Conservation (phyloP, 495 filamentous ascomycete genomes). For the Pyrenula massariospora region DNA sequence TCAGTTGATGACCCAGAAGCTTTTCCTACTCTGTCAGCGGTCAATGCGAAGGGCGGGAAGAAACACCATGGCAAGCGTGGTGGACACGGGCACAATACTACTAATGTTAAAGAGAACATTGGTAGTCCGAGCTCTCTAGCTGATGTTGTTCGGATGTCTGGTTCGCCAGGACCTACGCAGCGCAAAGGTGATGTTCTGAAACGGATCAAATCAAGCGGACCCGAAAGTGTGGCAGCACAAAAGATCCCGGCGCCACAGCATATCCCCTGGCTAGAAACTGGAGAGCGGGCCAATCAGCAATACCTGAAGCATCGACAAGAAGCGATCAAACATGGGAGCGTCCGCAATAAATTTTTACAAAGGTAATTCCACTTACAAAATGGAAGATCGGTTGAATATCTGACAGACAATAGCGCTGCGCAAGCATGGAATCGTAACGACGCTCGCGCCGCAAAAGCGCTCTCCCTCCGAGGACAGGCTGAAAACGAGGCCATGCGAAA, state of each 20-base stretch:
- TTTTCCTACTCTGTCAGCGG: slow-evolving; percentile 84
- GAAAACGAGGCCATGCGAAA: slow-evolving; percentile 97
- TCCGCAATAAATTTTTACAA: slow-evolving; percentile 94
- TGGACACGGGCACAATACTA: slow-evolving; percentile 47
- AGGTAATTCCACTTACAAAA: too few species aligned
- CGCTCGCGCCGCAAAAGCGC: slow-evolving; percentile 87
- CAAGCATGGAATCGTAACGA: slow-evolving; percentile 99
- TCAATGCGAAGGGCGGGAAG: slow-evolving; percentile 65
- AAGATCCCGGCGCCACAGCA: slow-evolving; percentile 80
- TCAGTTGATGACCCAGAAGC: slow-evolving; percentile 90
- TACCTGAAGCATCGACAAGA: slow-evolving; percentile 91
- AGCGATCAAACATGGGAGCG: slow-evolving; percentile 90
- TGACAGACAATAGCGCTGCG: slow-evolving; percentile 54
- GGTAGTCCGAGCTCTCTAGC: slow-evolving; percentile 76
- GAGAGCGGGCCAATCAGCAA: slow-evolving; percentile 76
- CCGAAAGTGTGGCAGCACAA: slow-evolving; percentile 69
- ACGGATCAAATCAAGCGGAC: slow-evolving; percentile 41
- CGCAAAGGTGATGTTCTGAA: slow-evolving; percentile 34
- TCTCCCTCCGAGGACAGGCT: slow-evolving; percentile 85
- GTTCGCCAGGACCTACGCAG: slow-evolving; percentile 52
- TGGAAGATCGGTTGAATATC: too few species aligned
- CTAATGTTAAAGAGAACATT: slow-evolving; percentile 42
- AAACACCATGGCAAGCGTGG: slow-evolving; percentile 85
- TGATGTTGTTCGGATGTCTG: slow-evolving; percentile 88
- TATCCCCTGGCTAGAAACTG: slow-evolving; percentile 95